phyloP scores from a whole-genome alignment of 768 basidiomycete genomes.

The Boletus barrowsii region DNA sequence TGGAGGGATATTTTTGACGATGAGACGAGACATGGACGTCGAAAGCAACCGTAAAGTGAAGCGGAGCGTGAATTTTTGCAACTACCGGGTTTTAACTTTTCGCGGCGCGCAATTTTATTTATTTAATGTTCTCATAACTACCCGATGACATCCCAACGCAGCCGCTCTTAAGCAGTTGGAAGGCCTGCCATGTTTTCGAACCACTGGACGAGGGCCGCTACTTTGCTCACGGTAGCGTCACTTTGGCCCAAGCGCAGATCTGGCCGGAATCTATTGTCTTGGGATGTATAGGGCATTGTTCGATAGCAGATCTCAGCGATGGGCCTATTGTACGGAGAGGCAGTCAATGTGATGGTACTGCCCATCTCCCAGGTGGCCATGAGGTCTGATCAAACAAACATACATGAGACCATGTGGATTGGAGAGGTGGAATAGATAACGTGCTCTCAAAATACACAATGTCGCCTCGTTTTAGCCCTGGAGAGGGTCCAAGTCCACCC shows the following conservation, averaged over 20 bases:
- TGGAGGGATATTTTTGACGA: constrained; percentile 76
- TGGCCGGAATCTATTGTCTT: constrained; percentile 62
- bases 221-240: constrained; percentile 65
- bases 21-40: constrained; percentile 69
- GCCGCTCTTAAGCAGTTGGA: constrained; percentile 14
- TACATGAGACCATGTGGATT: constrained; percentile 18
- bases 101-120: no score
- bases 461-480: constrained; percentile 64
- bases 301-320: constrained; percentile 71
- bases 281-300: constrained; percentile 61
- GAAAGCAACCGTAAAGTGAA: neutral
- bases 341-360: constrained; percentile 52
- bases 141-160: no score
- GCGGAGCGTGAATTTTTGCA: no score
- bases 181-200: constrained; percentile 73
- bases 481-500: constrained; percentile 46
- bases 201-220: constrained; percentile 65
- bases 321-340: constrained; percentile 66
- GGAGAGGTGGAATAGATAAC: constrained; percentile 25
- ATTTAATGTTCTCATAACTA: no score
- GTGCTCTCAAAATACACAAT: constrained; percentile 67
- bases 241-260: constrained; percentile 70
- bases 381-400: constrained; percentile 43
- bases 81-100: no score
- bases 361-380: constrained; percentile 43